A percentile compares a stretch with the other conserved stretches of the same genome.
Evolutionary conservation across 2,329 filamentous ascomycete genomes (phyloP).

Genomic region (Atkinsonella texensis): DNA sequence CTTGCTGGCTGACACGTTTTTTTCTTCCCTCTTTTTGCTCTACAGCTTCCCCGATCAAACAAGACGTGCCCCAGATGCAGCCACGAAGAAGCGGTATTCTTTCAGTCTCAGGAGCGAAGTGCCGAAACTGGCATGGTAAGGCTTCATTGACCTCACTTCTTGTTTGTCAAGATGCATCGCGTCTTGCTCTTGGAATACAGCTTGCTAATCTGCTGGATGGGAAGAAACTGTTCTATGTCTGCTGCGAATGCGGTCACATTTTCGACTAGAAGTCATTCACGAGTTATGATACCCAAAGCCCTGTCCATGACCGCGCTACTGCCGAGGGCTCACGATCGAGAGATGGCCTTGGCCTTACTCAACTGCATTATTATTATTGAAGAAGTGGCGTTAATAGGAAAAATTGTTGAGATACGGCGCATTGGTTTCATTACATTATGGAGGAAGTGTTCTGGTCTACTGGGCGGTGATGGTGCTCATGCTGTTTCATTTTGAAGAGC

Average conservation of each 20-base stretch:
- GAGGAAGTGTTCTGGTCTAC: not conserved
- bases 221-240: slow-evolving; percentile 88
- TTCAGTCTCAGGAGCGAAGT: slow-evolving; percentile 95
- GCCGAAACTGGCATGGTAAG: slow-evolving; percentile 97
- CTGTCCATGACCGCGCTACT: not conserved
- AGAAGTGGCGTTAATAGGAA: not conserved
- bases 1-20: slow-evolving; percentile 30
- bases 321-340: not conserved
- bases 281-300: slow-evolving; percentile 5
- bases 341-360: not conserved
- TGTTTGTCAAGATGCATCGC: not conserved
- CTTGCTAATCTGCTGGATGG: slow-evolving; percentile 7
- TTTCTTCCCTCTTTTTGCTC: slow-evolving; percentile 15
- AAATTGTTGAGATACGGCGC: not conserved
- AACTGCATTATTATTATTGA: not conserved
- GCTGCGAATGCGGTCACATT: slow-evolving; percentile 85
- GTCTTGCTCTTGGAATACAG: not conserved
- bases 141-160: not conserved
- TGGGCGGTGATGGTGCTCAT: too few relatives aligned
- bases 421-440: not conserved
- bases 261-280: slow-evolving; percentile 39
- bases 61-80: slow-evolving; percentile 76
- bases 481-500: too few relatives aligned
- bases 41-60: slow-evolving; percentile 81
- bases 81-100: slow-evolving; percentile 89